Conservation (phyloP, 73 alveolate genomes). For the Loxodes magnus region DNA sequence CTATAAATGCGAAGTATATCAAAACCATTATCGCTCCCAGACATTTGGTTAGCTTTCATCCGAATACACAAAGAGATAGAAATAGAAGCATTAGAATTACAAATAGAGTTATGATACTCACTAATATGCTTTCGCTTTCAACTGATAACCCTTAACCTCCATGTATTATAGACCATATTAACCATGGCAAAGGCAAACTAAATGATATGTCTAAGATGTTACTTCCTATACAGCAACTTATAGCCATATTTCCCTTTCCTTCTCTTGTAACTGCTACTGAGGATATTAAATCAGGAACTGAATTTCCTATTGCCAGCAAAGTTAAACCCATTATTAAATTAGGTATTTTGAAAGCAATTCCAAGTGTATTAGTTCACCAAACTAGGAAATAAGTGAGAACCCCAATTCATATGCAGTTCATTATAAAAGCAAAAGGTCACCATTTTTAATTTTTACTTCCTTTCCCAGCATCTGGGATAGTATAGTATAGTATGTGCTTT, state of each 20-base stretch:
- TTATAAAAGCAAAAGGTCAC: neutral
- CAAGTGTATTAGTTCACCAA: slow-evolving; percentile 3
- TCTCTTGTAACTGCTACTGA: neutral
- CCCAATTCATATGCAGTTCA: slow-evolving; percentile 1
- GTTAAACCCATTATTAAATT: slow-evolving; percentile 2
- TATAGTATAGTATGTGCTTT: no score
- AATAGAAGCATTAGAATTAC: neutral
- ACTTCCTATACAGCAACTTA: neutral
- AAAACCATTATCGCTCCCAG: slow-evolving; percentile 6
- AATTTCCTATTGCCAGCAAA: neutral
- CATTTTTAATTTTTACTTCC: neutral
- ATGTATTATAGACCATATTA: neutral
- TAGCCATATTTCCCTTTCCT: slow-evolving; percentile 6
- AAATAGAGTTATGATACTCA: neutral
- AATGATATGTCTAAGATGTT: neutral
- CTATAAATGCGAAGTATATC: neutral
- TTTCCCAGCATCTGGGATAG: neutral
- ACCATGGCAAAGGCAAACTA: slow-evolving; percentile 9
- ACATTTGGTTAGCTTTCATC: neutral
- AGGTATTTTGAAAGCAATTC: slow-evolving; percentile 10
- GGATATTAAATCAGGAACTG: neutral
- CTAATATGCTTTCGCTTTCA: neutral
- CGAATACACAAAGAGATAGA: slow-evolving; percentile 5
- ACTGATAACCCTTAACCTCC: neutral
- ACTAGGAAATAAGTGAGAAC: neutral